Conservation (phyloP, 2,329 filamentous ascomycete species). For the Botryosphaeria dothidea region DNA sequence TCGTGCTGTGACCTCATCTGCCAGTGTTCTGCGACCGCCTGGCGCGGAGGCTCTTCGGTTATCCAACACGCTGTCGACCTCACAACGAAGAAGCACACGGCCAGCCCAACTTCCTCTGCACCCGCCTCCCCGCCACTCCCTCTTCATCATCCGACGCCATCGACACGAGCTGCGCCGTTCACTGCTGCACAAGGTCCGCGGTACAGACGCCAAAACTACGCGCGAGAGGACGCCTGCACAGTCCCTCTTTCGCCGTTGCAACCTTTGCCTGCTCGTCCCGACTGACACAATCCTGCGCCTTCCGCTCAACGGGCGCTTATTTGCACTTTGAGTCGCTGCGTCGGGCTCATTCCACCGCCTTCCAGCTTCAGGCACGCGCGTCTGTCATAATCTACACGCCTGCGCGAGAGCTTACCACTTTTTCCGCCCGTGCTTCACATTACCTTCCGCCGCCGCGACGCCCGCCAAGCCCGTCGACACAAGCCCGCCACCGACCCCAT, state of each 20-base stretch:
- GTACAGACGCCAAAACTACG: not conserved
- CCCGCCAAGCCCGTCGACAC: slow-evolving; percentile 9
- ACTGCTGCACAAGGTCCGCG: not conserved
- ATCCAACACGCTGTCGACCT: slow-evolving; percentile 16
- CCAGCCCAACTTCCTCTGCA: slow-evolving; percentile 22
- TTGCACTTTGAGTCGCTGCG: not conserved
- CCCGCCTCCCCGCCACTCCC: slow-evolving; percentile 19
- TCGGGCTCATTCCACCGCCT: not conserved
- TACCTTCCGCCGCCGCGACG: slow-evolving; percentile 4
- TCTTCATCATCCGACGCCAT: slow-evolving; percentile 11
- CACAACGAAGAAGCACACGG: slow-evolving; percentile 21
- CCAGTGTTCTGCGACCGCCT: slow-evolving; percentile 1
- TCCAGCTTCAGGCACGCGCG: slow-evolving; percentile 5
- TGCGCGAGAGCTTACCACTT: not conserved
- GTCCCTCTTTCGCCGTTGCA: slow-evolving; percentile 19
- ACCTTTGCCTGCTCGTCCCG: slow-evolving; percentile 15
- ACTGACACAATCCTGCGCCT: slow-evolving; percentile 7
- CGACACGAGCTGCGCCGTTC: slow-evolving; percentile 8
- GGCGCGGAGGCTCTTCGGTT: not conserved
- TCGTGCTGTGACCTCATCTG: slow-evolving; percentile 15
- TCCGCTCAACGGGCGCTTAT: not conserved
- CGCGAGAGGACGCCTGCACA: slow-evolving; percentile 21
- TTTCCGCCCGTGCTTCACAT: slow-evolving; percentile 7
- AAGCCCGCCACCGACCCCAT: not conserved
- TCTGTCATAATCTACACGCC: not conserved